Percentiles rank a stretch among this genome's conserved stretches.
Conservation (phyloP, 2,329 filamentous ascomycete genomes). For the Phialophora expanda region DNA sequence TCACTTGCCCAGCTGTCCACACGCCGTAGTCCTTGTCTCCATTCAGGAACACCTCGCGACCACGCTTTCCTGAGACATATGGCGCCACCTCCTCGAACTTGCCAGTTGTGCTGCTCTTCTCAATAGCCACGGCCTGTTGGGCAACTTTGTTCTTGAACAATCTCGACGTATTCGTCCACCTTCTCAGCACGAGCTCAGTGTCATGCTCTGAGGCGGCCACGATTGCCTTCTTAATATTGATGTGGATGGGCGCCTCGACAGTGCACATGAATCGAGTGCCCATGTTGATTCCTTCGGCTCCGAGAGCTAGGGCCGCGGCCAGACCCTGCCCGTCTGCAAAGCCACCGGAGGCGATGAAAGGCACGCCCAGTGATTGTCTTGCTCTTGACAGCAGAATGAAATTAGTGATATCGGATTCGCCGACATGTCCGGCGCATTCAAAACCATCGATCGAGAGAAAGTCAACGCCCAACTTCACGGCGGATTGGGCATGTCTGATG, state of each 20-base stretch:
- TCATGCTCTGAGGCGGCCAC: conserved; percentile 87
- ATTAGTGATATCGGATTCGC: conserved; percentile 60
- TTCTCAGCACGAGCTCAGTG: conserved; percentile 82
- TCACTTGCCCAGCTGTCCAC: conserved; percentile 97
- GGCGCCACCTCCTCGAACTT: conserved; percentile 89
- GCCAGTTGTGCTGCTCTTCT: conserved; percentile 79
- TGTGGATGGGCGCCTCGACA: conserved; percentile 86
- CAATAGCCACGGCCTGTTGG: conserved; percentile 77
- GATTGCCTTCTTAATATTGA: conserved; percentile 92
- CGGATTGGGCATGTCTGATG: conserved; percentile 88
- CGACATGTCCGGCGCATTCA: conserved; percentile 80
- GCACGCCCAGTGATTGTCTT: conserved; percentile 79
- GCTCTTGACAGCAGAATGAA: conserved; percentile 77
- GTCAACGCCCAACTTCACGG: conserved; percentile 92
- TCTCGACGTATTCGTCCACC: conserved; percentile 91
- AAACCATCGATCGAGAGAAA: conserved; percentile 97
- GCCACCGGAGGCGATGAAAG: conserved; percentile 94
- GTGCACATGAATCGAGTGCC: conserved; percentile 98
- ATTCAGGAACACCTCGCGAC: conserved; percentile 87
- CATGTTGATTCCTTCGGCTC: conserved; percentile 97
- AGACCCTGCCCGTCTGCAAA: conserved; percentile 95
- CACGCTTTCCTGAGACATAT: conserved; percentile 86
- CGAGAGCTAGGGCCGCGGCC: conserved; percentile 85
- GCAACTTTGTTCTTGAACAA: conserved; percentile 91
- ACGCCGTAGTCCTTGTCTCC: conserved; percentile 91